Percentiles rank a stretch among this genome's conserved stretches.
These are phyloP conservation scores for rapeseed (Brassica napus) DNA, from an alignment of 345 rosid genomes.

Conservation along the genomic window Da-Ae NC_063439.1:3054501-3055000, in stretches of 20 bases:
- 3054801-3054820: constrained; percentile 27
- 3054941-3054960: neutral
- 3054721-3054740: neutral
- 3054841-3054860: neutral
- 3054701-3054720: neutral
- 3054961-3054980: neutral
- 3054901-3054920: neutral
- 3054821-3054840: neutral
- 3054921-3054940: neutral
- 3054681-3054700: neutral
- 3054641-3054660: neutral
- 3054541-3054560: neutral
- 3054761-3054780: constrained; percentile 1
- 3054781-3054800: constrained; percentile 31
- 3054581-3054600: neutral
- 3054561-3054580: neutral
- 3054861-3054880: neutral
- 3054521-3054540: neutral
- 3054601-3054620: neutral
- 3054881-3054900: neutral
- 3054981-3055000: neutral
- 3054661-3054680: neutral
- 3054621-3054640: too few relatives aligned
- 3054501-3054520: constrained; percentile 1
- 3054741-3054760: neutral